Evolutionary conservation across 306 rosid species (phyloP).

Genomic region (Sophora flavescens): DNA sequence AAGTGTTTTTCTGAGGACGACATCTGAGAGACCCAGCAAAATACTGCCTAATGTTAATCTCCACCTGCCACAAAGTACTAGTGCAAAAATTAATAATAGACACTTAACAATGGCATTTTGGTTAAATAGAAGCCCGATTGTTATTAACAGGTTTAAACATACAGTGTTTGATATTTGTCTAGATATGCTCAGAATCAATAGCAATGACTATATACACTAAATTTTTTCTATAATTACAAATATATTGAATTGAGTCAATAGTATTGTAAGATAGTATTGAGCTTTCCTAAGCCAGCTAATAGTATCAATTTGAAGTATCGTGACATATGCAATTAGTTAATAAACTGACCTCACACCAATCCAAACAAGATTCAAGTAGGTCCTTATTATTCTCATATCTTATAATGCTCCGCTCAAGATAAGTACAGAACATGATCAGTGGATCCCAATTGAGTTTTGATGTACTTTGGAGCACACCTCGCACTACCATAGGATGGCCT

Average conservation of each 20-base stretch:
- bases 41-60: constrained; percentile 84
- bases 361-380: constrained; percentile 75
- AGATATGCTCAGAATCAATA: constrained; percentile 22
- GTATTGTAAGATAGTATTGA: not conserved
- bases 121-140: constrained; percentile 4
- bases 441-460: constrained; percentile 90
- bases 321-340: constrained; percentile 35
- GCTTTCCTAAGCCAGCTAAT: not conserved
- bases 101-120: constrained; percentile 11
- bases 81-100: constrained; percentile 32
- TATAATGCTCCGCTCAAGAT: constrained; percentile 85
- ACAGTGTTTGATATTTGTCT: not conserved
- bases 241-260: constrained; percentile 27
- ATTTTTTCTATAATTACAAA: constrained; percentile 22
- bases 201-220: constrained; percentile 20
- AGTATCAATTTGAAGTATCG: constrained; percentile 29
- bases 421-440: constrained; percentile 80
- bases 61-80: constrained; percentile 73
- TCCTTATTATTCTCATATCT: constrained; percentile 70
- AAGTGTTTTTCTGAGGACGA: constrained; percentile 61
- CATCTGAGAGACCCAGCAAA: constrained; percentile 84
- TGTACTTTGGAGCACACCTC: constrained; percentile 62
- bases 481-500: constrained; percentile 93
- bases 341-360: constrained; percentile 95
- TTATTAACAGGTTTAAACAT: constrained; percentile 5